Percentiles rank a stretch among this genome's conserved stretches.
Evolutionary conservation across 257 asterid genomes (phyloP).

Genomic region (Fraxinus excelsior): DNA sequence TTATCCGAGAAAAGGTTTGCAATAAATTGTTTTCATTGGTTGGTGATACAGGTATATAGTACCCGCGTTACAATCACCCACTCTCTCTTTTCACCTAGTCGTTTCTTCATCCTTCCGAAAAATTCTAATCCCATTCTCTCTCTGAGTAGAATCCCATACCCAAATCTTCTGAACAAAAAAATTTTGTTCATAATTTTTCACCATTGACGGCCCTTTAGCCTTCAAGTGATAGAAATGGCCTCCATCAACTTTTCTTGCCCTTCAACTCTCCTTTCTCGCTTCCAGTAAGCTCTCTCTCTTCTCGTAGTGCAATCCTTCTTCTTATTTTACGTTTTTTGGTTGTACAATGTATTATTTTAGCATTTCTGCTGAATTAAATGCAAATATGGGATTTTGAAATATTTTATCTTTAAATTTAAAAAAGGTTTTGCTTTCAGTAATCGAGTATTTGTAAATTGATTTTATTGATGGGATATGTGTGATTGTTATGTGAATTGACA

Average conservation of each 20-base stretch:
- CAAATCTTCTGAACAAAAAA: slow-evolving; percentile 1
- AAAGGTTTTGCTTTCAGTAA: not conserved
- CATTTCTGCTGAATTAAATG: not conserved
- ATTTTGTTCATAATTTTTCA: not conserved
- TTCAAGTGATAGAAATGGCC: slow-evolving; percentile 47
- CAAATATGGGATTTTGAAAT: not conserved
- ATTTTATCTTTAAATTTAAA: too few relatives aligned
- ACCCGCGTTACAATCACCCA: slow-evolving; percentile 7
- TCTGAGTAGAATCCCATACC: not conserved
- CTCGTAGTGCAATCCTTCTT: not conserved
- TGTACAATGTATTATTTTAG: not conserved
- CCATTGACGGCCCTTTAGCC: not conserved
- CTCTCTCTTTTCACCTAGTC: slow-evolving; percentile 1
- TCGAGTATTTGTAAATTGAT: not conserved
- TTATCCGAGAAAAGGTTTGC: too few relatives aligned
- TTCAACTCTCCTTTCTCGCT: slow-evolving; percentile 49
- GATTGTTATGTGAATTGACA: not conserved
- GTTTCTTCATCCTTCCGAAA: slow-evolving; percentile 22
- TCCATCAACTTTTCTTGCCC: slow-evolving; percentile 66
- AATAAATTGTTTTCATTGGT: not conserved
- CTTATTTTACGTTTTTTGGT: not conserved
- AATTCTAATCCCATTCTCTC: not conserved
- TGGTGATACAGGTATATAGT: slow-evolving; percentile 10
- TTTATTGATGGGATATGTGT: not conserved
- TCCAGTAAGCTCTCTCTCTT: slow-evolving; percentile 47